Evolutionary conservation across 331 rosid genomes (phyloP), one percentile per base, ranked within the genome.

Genomic region (Malus hybrid): DNA sequence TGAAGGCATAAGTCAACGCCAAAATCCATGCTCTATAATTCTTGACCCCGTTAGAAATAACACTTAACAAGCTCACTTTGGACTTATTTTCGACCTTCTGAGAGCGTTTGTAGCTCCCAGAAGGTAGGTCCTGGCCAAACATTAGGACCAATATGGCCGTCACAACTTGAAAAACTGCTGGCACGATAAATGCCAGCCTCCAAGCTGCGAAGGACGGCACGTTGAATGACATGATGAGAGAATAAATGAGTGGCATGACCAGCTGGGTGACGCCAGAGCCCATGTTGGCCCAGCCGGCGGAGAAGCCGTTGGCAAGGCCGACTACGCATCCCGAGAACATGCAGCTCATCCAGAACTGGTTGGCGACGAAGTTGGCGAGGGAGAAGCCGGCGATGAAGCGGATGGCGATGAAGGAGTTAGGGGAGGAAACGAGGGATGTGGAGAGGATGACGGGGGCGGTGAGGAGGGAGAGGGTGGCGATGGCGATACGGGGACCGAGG

Each of bases 291-390:
- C 93, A 83, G 5, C 93, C 93, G 22, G 93, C 88, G 0, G 89
- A 76, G 5, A 87, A 78, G 28, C 91, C 93, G 73, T 87, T 89
- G 16, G 91, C 91, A 8, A 84, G 67, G 61, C 91, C 91, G 7
- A 89, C 88, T 4, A 85, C 80, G 72, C 39, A 31, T 48, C 70
- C 61, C 11, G 87, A 83, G 82, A 89, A 89, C 87, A 89, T 89
- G 70, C 90, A 83, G 78, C 78, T 85, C 91, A 85, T 89, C 93
- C 91, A 89, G 80, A 72, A 85, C 77, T 89, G 93, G 82, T 65
- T 78, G 54, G 93, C 85, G 14, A 89, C 93, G 70, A 89, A 89
- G 66, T 81, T 89, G 7, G 88, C 91, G 1, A 87, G 83, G 0
- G 87, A 89, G 56, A 89, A 85, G 0, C 91, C 93, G 1, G 80